Evolutionary conservation across 1,139 yeast genomes (phyloP).

Genomic region (Diutina neorugosa): DNA sequence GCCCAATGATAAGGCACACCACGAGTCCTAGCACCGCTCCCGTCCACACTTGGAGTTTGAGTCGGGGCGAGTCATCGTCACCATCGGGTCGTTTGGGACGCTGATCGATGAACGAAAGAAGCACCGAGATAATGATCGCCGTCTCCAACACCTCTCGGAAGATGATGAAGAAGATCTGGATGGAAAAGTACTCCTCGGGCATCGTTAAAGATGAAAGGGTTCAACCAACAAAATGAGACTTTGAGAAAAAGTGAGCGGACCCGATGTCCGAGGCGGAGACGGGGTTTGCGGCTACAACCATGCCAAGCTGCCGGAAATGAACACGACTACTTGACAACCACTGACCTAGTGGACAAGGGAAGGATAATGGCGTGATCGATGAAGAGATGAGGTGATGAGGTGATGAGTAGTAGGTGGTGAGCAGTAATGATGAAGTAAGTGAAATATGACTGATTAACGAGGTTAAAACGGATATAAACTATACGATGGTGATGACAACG

Average conservation of each 20-base stretch:
- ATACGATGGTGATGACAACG: background rate
- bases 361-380: too few relatives aligned
- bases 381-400: too few relatives aligned
- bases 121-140: conserved; percentile 34
- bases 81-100: background rate
- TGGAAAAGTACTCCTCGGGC: conserved; percentile 44
- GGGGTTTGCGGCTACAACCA: background rate
- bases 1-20: conserved; percentile 69
- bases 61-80: conserved; percentile 6
- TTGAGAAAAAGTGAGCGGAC: background rate
- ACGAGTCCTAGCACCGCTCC: conserved; percentile 67
- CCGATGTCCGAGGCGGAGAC: background rate
- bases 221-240: too few relatives aligned
- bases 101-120: conserved; percentile 21
- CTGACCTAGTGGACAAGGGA: too few relatives aligned
- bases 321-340: too few relatives aligned
- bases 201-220: conserved; percentile 5
- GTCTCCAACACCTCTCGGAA: conserved; percentile 33
- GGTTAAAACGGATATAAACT: too few relatives aligned
- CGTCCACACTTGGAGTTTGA: conserved; percentile 68
- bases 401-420: too few relatives aligned
- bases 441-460: too few relatives aligned
- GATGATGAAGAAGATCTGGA: conserved; percentile 33
- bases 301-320: background rate
- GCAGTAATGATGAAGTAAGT: too few relatives aligned